phyloP scores from a whole-genome alignment of 1,284 basidiomycete species.

The Cutaneotrichosporon cutaneum region DNA sequence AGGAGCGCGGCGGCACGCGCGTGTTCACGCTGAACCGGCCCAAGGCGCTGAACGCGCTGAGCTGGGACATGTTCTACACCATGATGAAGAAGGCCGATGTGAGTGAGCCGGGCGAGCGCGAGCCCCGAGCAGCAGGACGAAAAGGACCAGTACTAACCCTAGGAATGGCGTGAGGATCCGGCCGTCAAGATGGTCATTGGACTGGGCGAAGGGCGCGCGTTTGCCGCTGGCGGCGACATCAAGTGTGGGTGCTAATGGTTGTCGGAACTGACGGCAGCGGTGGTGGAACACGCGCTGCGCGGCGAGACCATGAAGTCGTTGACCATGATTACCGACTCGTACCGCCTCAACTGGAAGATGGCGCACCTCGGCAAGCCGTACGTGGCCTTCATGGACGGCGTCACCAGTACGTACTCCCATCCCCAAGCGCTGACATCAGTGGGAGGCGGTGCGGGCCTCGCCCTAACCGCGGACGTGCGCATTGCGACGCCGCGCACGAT shows the following conservation, averaged over 20 bases:
- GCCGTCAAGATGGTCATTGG: slow-evolving; percentile 14
- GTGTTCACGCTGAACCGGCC: slow-evolving; percentile 63
- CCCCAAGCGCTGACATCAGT: slow-evolving; percentile 58
- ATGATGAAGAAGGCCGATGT: slow-evolving; percentile 58
- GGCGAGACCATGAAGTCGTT: slow-evolving; percentile 58
- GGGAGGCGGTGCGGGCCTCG: slow-evolving; percentile 93
- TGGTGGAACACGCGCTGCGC: slow-evolving; percentile 1
- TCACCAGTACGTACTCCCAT: slow-evolving; percentile 67
- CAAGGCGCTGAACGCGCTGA: slow-evolving; percentile 79
- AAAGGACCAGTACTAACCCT: slow-evolving; percentile 58
- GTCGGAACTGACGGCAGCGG: neutral
- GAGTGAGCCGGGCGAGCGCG: neutral
- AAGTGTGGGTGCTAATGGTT: slow-evolving; percentile 6
- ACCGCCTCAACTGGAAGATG: slow-evolving; percentile 78
- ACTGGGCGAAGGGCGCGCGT: slow-evolving; percentile 14
- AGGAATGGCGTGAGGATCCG: slow-evolving; percentile 46
- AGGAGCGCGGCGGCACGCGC: slow-evolving; percentile 6
- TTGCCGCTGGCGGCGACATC: slow-evolving; percentile 19
- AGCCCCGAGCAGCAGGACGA: too few relatives aligned
- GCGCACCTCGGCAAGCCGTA: slow-evolving; percentile 77
- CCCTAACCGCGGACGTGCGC: slow-evolving; percentile 80
- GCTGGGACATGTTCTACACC: slow-evolving; percentile 73
- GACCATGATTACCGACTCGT: slow-evolving; percentile 83
- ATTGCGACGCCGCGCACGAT: slow-evolving; percentile 88
- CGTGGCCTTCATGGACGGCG: slow-evolving; percentile 79